phyloP scores from a whole-genome alignment of 2,329 filamentous ascomycete genomes.

The Huntiella moniliformis region DNA sequence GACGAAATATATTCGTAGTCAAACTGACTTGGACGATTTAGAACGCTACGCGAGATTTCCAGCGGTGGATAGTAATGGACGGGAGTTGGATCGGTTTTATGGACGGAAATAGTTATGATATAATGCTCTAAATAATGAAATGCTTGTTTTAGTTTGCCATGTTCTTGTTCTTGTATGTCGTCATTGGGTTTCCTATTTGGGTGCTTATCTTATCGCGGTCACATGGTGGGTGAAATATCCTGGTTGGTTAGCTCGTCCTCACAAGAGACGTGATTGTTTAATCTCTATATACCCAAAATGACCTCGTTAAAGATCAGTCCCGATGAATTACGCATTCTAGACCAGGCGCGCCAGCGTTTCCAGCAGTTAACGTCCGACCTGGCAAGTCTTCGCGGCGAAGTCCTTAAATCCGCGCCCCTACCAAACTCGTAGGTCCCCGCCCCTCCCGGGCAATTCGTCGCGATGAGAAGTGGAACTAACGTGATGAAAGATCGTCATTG shows the following conservation, averaged over 20 bases:
- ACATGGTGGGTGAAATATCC: not conserved
- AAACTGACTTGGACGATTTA: conserved; percentile 62
- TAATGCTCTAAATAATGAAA: not conserved
- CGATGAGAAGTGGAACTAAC: not conserved
- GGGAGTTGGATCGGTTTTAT: conserved; percentile 23
- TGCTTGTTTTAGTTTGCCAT: not conserved
- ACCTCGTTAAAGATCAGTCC: conserved; percentile 30
- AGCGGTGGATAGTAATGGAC: conserved; percentile 36
- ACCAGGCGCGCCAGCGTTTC: conserved; percentile 50
- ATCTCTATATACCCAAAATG: conserved; percentile 15
- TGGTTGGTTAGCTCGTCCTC: not conserved
- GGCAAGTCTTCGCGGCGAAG: conserved; percentile 39
- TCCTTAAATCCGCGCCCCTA: conserved; percentile 44
- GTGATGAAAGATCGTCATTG: conserved; percentile 40
- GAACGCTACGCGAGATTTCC: conserved; percentile 61
- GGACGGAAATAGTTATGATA: not conserved
- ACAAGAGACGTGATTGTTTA: not conserved
- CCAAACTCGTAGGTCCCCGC: conserved; percentile 40
- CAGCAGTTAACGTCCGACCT: conserved; percentile 51
- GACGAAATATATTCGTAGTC: conserved; percentile 66
- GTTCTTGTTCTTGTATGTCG: not conserved
- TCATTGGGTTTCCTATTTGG: conserved; percentile 4
- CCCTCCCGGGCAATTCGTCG: not conserved
- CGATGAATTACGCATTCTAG: conserved; percentile 48
- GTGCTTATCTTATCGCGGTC: not conserved